Base-by-base conservation (phyloP, 768 basidiomycete genomes). In the Trametopsis cervina region DNA sequence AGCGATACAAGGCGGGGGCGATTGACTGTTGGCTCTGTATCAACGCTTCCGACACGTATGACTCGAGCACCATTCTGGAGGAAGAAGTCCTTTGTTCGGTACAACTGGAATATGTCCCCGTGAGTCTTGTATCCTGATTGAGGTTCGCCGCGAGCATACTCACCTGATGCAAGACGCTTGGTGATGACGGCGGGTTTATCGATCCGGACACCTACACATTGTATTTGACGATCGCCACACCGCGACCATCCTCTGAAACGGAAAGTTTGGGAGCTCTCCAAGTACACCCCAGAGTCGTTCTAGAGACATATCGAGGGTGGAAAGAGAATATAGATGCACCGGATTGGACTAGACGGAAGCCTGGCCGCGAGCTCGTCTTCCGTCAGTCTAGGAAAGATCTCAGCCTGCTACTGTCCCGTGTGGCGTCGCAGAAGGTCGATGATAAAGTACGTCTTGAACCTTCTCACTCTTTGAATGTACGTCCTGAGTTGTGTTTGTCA, bases 321-420 rank as follows among this genome's bases (percentile, higher is more conserved):
- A 43, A 22, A 9, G 15, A 15, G n/a, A 20, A 10, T 24, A n/a
- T 25, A 15, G 42, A 25, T 20, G 42, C 42, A 17, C 42, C 42
- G 12, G 42, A 43, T 24, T 43, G 42, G 42, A 43, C 42, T n/a
- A 43, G 18, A 18, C 25, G 42, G 18, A 22, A 22, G 11, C 42
- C 42, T 9, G 22, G 25, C 15, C 22, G 23, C 10, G 23, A 23
- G 42, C 13, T 23, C 5, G 23, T 43, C 23, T 43, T 43, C 13
- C 22, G 20, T 13, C 6, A 43, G 23, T 43, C 20, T 10, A 43
- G 23, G 42, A 23, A 5, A 18, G 42, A 43, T 9, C 25, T 43
- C 13, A 13, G 10, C 9, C 12, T 17, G 6, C 10, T 43, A 10
- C 25, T 43, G 5, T 17, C 42, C 9, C 42, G 25, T 23, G 42